A percentile compares a stretch with the other conserved stretches of the same genome.
phyloP scores from a whole-genome alignment of 148 eudicot genomes.

The Pharnaceum exiguum region DNA sequence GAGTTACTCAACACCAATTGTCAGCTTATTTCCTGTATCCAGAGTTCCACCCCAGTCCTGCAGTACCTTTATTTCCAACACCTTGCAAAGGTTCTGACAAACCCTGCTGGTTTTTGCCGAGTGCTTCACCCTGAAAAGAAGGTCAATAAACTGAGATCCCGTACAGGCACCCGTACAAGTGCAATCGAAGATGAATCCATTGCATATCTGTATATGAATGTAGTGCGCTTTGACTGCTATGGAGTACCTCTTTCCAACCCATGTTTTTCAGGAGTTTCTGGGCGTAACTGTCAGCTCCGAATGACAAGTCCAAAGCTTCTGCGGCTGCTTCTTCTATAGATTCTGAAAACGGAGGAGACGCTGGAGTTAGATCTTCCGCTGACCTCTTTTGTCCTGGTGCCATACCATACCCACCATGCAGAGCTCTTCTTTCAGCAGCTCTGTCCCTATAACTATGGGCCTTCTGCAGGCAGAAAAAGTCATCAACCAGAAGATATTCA shows the following conservation, averaged over 20 bases:
- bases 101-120: constrained; percentile 76
- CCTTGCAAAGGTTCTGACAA: constrained; percentile 67
- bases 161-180: background rate
- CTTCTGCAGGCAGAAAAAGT: constrained; percentile 25
- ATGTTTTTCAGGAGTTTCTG: constrained; percentile 72
- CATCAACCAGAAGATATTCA: background rate
- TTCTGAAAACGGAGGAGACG: constrained; percentile 34
- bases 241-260: constrained; percentile 97
- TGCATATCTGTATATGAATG: background rate
- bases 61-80: constrained; percentile 80
- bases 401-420: constrained; percentile 81
- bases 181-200: background rate
- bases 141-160: background rate
- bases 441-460: constrained; percentile 64
- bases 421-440: constrained; percentile 95
- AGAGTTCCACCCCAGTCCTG: constrained; percentile 77
- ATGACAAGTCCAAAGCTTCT: constrained; percentile 77
- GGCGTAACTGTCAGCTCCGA: constrained; percentile 88
- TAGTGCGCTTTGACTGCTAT: background rate
- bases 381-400: constrained; percentile 81
- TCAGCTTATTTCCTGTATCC: background rate
- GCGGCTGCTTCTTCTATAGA: constrained; percentile 60
- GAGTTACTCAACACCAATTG: background rate
- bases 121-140: constrained; percentile 67
- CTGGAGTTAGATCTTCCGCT: constrained; percentile 15